Evolutionary conservation across 768 basidiomycete species (phyloP).

Genomic region (Cubamyces sp.): DNA sequence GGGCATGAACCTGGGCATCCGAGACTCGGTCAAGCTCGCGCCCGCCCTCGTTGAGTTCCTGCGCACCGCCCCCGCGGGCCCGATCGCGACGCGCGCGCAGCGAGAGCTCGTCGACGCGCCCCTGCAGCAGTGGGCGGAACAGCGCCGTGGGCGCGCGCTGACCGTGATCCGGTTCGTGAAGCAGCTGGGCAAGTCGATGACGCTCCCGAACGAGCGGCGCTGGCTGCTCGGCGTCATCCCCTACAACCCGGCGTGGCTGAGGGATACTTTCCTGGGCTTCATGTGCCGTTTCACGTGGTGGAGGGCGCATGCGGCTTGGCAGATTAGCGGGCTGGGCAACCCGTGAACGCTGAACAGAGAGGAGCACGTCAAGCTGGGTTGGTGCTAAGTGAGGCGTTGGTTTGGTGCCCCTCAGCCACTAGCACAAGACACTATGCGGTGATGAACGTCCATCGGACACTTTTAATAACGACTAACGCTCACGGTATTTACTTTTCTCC

Average conservation of each 20-base stretch:
- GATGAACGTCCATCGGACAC: too few relatives aligned
- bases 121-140: conserved; percentile 40
- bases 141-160: conserved; percentile 45
- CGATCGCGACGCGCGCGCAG: conserved; percentile 10
- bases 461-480: too few relatives aligned
- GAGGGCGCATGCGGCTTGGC: conserved; percentile 29
- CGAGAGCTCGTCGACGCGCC: conserved; percentile 34
- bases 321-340: conserved; percentile 37
- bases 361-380: not conserved
- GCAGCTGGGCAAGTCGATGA: conserved; percentile 32
- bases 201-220: conserved; percentile 29
- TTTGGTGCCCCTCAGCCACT: too few relatives aligned
- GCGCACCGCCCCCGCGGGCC: not conserved
- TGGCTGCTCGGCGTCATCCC: conserved; percentile 31
- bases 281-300: conserved; percentile 29
- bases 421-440: too few relatives aligned
- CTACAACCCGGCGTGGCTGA: conserved; percentile 32
- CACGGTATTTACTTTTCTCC: too few relatives aligned
- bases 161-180: conserved; percentile 48
- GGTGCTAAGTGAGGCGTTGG: too few relatives aligned
- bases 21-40: conserved; percentile 53
- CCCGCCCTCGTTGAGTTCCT: conserved; percentile 46
- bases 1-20: conserved; percentile 63
- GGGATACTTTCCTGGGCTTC: conserved; percentile 33
- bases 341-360: conserved; percentile 13